phyloP scores from a whole-genome alignment of 2,329 filamentous ascomycete species.

The Periconia sp. region DNA sequence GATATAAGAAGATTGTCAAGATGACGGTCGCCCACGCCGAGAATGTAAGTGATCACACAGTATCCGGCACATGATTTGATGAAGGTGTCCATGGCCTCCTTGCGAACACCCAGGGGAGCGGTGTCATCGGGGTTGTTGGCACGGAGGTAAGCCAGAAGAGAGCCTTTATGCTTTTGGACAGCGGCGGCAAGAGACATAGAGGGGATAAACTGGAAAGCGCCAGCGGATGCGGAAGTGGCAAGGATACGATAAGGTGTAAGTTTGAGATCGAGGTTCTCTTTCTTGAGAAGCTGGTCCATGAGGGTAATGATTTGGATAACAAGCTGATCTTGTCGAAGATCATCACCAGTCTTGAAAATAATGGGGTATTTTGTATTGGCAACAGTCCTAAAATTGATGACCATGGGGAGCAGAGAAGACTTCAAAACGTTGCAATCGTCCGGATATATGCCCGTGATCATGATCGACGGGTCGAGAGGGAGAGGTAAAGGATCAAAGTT shows the following conservation, averaged over 20 bases:
- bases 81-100: slow-evolving; percentile 92
- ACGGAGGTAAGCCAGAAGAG: slow-evolving; percentile 77
- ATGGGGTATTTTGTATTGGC: slow-evolving; percentile 81
- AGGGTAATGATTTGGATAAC: slow-evolving; percentile 97
- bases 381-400: slow-evolving; percentile 84
- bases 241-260: slow-evolving; percentile 95
- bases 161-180: slow-evolving; percentile 78
- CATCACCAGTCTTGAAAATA: slow-evolving; percentile 96
- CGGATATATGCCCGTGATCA: slow-evolving; percentile 76
- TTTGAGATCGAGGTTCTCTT: slow-evolving; percentile 94
- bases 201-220: slow-evolving; percentile 90
- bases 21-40: slow-evolving; percentile 94
- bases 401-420: slow-evolving; percentile 87
- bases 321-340: slow-evolving; percentile 92
- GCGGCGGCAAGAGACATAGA: slow-evolving; percentile 83
- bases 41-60: slow-evolving; percentile 96
- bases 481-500: slow-evolving; percentile 83
- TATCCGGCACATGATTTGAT: slow-evolving; percentile 96
- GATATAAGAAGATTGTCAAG: slow-evolving; percentile 91
- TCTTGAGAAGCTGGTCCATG: slow-evolving; percentile 93
- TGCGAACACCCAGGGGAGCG: slow-evolving; percentile 81
- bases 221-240: slow-evolving; percentile 85
- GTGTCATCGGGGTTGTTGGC: slow-evolving; percentile 85
- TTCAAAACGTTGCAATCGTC: slow-evolving; percentile 94
- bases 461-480: slow-evolving; percentile 81